A percentile compares a stretch with the other conserved stretches of the same genome.
Conservation (phyloP, 2,329 filamentous ascomycete species). For the Chaetomiaceae sp. region DNA sequence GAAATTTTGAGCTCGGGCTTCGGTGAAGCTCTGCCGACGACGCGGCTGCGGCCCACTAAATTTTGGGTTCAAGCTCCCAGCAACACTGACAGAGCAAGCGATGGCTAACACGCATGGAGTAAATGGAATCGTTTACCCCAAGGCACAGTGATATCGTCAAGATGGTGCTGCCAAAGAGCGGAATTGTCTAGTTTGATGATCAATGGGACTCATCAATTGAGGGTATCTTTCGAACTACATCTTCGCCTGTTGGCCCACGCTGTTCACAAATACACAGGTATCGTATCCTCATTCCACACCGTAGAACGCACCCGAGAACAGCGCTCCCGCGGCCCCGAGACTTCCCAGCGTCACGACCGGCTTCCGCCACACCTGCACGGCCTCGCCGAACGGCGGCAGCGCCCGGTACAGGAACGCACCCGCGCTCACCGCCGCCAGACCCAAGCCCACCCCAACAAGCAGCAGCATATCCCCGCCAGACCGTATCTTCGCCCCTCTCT, state of each 20-base stretch:
- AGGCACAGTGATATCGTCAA: no score
- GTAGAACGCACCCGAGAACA: constrained; percentile 18
- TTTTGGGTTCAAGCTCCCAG: not conserved
- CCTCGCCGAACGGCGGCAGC: constrained; percentile 20
- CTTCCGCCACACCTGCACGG: constrained; percentile 22
- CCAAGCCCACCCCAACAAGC: constrained; percentile 12
- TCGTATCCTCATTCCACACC: not conserved
- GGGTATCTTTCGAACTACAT: no score
- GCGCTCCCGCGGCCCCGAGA: constrained; percentile 22
- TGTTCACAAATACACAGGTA: no score
- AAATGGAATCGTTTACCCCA: no score
- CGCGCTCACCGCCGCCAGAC: constrained; percentile 10
- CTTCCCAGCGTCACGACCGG: constrained; percentile 12
- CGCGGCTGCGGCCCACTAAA: not conserved
- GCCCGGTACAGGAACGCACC: constrained; percentile 16
- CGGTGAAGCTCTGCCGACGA: constrained; percentile 3
- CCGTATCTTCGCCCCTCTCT: constrained; percentile 1
- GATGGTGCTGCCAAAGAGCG: no score
- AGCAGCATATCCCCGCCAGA: constrained; percentile 9
- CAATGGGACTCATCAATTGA: no score
- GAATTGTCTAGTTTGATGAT: no score
- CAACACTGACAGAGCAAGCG: no score
- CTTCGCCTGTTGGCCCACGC: no score
- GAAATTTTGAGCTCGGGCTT: constrained; percentile 11
- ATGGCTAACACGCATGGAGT: no score